phyloP scores from a whole-genome alignment of 768 basidiomycete species.

The Leccinum variicolor region DNA sequence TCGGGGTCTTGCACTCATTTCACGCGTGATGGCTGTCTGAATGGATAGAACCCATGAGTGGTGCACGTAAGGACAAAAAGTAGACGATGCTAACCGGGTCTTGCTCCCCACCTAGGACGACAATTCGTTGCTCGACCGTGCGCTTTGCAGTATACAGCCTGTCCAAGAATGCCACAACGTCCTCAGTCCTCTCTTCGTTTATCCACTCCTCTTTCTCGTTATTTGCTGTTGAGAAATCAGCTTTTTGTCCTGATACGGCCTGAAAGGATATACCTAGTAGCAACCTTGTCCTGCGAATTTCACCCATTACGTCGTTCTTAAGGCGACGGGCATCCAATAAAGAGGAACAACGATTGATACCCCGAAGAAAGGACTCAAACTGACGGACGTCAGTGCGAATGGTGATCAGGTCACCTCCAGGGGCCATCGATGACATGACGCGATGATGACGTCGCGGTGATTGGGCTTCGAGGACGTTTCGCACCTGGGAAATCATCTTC shows the following conservation, averaged over 20 bases:
- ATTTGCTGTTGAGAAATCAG: constrained; percentile 48
- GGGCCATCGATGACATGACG: constrained; percentile 38
- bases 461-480: constrained; percentile 79
- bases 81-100: constrained; percentile 45
- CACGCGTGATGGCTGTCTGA: constrained; percentile 42
- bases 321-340: constrained; percentile 85
- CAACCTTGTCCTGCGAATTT: constrained; percentile 78
- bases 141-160: constrained; percentile 86
- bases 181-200: constrained; percentile 79
- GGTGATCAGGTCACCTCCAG: constrained; percentile 68
- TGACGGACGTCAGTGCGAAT: constrained; percentile 76
- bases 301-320: constrained; percentile 90
- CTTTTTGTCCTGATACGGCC: neutral
- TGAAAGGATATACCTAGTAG: constrained; percentile 52
- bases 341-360: constrained; percentile 78
- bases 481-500: constrained; percentile 83
- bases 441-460: constrained; percentile 52
- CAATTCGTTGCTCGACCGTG: constrained; percentile 83
- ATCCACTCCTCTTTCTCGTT: constrained; percentile 90
- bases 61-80: neutral
- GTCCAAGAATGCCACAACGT: constrained; percentile 82
- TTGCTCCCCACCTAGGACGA: constrained; percentile 67
- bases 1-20: constrained; percentile 43
- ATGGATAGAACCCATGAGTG: constrained; percentile 2
- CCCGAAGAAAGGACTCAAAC: constrained; percentile 88